A percentile compares a stretch with the other conserved stretches of the same genome.
Evolutionary conservation across 2,329 filamentous ascomycete genomes (phyloP).

Genomic region (Epichloe hybrida): DNA sequence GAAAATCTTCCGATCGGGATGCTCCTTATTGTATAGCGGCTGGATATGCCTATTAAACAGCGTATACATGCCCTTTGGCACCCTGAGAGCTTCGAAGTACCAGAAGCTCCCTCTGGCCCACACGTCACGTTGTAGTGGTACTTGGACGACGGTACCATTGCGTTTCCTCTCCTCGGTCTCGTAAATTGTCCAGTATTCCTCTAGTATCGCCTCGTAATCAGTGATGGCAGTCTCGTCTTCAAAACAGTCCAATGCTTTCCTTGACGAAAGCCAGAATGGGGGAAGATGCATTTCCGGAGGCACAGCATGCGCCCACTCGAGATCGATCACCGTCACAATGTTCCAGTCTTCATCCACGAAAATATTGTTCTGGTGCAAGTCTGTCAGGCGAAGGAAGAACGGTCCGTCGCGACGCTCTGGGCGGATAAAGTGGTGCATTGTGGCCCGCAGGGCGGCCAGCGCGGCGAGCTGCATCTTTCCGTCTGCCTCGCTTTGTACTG

Average conservation of each 20-base stretch:
- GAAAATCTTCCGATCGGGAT: too few species aligned
- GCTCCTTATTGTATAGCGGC: too few species aligned
- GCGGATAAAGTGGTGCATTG: conserved; percentile 9
- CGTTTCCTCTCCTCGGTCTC: conserved; percentile 4
- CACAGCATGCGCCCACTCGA: conserved; percentile 16
- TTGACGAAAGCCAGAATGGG: too few species aligned
- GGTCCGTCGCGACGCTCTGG: conserved; percentile 15
- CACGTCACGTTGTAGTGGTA: background rate
- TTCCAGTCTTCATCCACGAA: conserved; percentile 20
- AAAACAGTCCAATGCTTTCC: too few species aligned
- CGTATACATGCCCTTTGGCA: too few species aligned
- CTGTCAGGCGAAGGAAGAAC: conserved; percentile 19
- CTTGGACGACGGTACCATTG: background rate
- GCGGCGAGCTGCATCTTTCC: too few species aligned
- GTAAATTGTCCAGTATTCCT: conserved; percentile 6
- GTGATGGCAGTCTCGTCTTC: too few species aligned
- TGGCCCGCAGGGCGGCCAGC: too few species aligned
- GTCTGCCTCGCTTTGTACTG: conserved; percentile 1
- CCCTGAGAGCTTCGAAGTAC: too few species aligned
- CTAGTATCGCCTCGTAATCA: background rate
- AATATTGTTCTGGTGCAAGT: conserved; percentile 24
- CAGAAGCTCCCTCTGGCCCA: too few species aligned
- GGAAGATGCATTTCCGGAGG: conserved; percentile 11
- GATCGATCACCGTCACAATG: conserved; percentile 17
- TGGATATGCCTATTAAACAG: too few species aligned